Evolutionary conservation across 805 yeast species (phyloP).

Genomic region (Spathaspora gorwiae): DNA sequence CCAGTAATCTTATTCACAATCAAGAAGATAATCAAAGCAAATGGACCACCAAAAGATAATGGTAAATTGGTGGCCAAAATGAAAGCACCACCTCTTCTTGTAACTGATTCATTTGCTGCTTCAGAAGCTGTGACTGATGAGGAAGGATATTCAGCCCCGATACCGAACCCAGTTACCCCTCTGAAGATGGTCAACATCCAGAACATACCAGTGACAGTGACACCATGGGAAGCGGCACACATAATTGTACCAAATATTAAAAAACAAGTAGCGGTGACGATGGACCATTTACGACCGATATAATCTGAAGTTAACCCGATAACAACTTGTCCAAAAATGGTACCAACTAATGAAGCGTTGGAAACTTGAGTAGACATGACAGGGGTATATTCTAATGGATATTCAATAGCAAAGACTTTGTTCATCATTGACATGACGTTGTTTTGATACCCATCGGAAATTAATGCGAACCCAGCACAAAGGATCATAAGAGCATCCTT

Average conservation of each 20-base stretch:
- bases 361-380: slow-evolving; percentile 61
- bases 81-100: slow-evolving; percentile 62
- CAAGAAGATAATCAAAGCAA: slow-evolving; percentile 61
- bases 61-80: slow-evolving; percentile 70
- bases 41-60: slow-evolving; percentile 73
- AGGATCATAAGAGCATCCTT: slow-evolving; percentile 43
- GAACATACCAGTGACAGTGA: slow-evolving; percentile 55
- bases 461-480: slow-evolving; percentile 71
- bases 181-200: slow-evolving; percentile 74
- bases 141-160: slow-evolving; percentile 75
- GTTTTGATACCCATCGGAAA: slow-evolving; percentile 76
- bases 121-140: slow-evolving; percentile 66
- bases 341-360: slow-evolving; percentile 64
- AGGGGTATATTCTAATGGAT: slow-evolving; percentile 41
- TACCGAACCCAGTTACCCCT: slow-evolving; percentile 75
- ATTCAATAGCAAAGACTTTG: slow-evolving; percentile 46
- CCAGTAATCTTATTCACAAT: slow-evolving; percentile 60
- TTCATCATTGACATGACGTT: slow-evolving; percentile 70
- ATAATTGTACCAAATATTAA: slow-evolving; percentile 60
- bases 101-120: slow-evolving; percentile 65
- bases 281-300: slow-evolving; percentile 68
- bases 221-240: slow-evolving; percentile 70
- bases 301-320: slow-evolving; percentile 64
- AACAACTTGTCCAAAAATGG: slow-evolving; percentile 64
- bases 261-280: slow-evolving; percentile 56